phyloP scores from a whole-genome alignment of 345 rosid species.

The Pistacia atlantica region DNA sequence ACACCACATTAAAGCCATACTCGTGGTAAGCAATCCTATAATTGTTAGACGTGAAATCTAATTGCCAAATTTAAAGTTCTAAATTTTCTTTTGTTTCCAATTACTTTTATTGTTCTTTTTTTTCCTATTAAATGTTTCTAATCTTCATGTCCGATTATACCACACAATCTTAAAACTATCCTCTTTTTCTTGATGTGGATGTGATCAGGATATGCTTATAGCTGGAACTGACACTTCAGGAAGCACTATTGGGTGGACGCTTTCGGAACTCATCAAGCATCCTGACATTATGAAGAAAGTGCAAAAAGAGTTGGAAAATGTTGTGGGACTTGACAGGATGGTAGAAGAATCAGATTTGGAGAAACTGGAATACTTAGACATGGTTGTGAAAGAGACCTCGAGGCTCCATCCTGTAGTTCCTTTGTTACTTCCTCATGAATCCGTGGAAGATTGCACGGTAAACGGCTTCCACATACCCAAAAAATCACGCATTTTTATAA shows the following conservation, averaged over 20 bases:
- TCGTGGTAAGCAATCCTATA: slow-evolving; percentile 13
- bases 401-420: slow-evolving; percentile 32
- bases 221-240: slow-evolving; percentile 33
- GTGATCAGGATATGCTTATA: slow-evolving; percentile 20
- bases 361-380: slow-evolving; percentile 18
- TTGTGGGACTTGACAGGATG: slow-evolving; percentile 21
- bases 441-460: slow-evolving; percentile 15
- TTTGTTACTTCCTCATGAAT: slow-evolving; percentile 18
- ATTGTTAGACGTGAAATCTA: too few species aligned
- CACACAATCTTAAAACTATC: too few species aligned
- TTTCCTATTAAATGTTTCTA: too few species aligned
- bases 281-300: slow-evolving; percentile 19
- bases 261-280: slow-evolving; percentile 24
- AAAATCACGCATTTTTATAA: slow-evolving; percentile 18
- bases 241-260: slow-evolving; percentile 25
- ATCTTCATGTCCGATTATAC: too few species aligned
- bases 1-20: slow-evolving; percentile 31
- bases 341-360: slow-evolving; percentile 33
- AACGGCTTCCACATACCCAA: slow-evolving; percentile 20
- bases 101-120: too few species aligned
- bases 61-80: too few species aligned
- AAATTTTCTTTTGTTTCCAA: background rate
- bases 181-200: too few species aligned
- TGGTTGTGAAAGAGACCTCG: slow-evolving; percentile 32
- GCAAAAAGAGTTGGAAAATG: slow-evolving; percentile 27